These are phyloP conservation scores for Echium plantagineum DNA, from an alignment of 257 asterid genomes.

Conservation along the genomic window DNA sequence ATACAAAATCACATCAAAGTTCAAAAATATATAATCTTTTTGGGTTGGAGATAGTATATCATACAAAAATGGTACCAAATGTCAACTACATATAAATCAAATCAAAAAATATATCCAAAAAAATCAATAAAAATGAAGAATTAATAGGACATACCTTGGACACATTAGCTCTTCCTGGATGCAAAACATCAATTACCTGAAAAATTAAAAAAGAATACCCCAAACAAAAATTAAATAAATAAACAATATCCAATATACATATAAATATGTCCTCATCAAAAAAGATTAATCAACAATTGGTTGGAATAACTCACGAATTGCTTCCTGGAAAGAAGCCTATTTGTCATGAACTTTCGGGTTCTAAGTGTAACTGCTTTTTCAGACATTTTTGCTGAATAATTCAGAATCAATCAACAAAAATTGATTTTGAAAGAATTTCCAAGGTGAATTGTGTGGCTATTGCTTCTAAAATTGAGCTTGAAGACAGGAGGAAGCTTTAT, in stretches of 20 bases:
- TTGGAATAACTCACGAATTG: conserved; percentile 13
- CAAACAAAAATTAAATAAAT: too few species aligned
- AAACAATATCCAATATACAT: not conserved
- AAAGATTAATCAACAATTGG: too few species aligned
- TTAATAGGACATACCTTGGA: conserved; percentile 1
- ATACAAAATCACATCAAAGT: too few species aligned
- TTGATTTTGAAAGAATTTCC: too few species aligned
- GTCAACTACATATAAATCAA: not conserved
- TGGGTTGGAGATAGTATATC: too few species aligned
- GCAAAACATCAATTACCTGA: not conserved
- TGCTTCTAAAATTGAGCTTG: not conserved
- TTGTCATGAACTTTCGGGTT: conserved; percentile 26
- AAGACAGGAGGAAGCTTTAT: too few species aligned
- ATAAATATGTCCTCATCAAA: not conserved
- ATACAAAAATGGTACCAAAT: not conserved
- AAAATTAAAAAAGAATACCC: not conserved
- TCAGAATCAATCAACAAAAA: too few species aligned
- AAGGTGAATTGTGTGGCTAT: not conserved
- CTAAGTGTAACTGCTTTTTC: conserved; percentile 22
- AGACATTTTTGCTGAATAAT: conserved; percentile 13
- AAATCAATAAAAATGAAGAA: not conserved
- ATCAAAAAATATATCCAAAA: not conserved
- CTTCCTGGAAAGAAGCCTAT: conserved; percentile 23
- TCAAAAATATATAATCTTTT: too few species aligned
- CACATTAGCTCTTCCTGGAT: too few species aligned